Evolutionary conservation across 441 rosid genomes (phyloP).

Genomic region (Arabidopsis lyrata): DNA sequence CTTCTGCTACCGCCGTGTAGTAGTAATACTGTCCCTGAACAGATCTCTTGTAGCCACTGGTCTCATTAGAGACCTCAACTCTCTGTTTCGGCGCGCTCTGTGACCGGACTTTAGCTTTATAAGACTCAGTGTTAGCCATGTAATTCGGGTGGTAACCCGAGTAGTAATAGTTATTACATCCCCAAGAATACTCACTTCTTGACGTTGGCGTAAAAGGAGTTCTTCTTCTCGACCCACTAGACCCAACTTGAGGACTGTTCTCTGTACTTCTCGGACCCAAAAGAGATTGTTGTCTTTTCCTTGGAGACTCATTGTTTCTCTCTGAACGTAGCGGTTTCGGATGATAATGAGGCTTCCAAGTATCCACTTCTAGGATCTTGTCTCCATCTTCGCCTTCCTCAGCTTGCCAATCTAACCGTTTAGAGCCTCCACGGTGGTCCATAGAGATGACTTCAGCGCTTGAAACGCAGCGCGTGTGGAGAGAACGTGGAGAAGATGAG

Average conservation of each 20-base stretch:
- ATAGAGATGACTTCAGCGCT: slow-evolving; percentile 45
- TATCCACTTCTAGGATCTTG: slow-evolving; percentile 46
- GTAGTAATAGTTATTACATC: slow-evolving; percentile 48
- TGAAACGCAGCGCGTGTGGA: slow-evolving; percentile 40
- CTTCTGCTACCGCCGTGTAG: slow-evolving; percentile 28
- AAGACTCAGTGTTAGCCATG: slow-evolving; percentile 63
- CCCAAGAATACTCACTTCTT: slow-evolving; percentile 48
- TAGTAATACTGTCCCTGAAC: slow-evolving; percentile 43
- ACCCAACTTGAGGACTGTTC: slow-evolving; percentile 44
- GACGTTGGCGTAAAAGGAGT: slow-evolving; percentile 44
- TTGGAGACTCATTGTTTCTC: slow-evolving; percentile 41
- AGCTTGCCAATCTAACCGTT: slow-evolving; percentile 53
- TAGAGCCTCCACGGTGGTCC: slow-evolving; percentile 63
- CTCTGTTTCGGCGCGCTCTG: slow-evolving; percentile 58
- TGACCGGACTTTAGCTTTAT: slow-evolving; percentile 56
- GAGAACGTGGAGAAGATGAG: slow-evolving; percentile 39
- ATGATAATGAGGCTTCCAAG: slow-evolving; percentile 47
- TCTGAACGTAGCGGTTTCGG: slow-evolving; percentile 21
- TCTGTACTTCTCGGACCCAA: slow-evolving; percentile 40
- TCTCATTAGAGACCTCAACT: slow-evolving; percentile 33
- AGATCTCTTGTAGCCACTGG: slow-evolving; percentile 41
- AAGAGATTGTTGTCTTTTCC: slow-evolving; percentile 40
- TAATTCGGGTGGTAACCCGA: slow-evolving; percentile 54
- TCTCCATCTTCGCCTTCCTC: slow-evolving; percentile 33
- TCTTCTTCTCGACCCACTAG: slow-evolving; percentile 46